Percentiles rank a stretch among this genome's conserved stretches.
phyloP scores from a whole-genome alignment of 139 green algal genomes.

The Protoeuglena noctilucae region DNA sequence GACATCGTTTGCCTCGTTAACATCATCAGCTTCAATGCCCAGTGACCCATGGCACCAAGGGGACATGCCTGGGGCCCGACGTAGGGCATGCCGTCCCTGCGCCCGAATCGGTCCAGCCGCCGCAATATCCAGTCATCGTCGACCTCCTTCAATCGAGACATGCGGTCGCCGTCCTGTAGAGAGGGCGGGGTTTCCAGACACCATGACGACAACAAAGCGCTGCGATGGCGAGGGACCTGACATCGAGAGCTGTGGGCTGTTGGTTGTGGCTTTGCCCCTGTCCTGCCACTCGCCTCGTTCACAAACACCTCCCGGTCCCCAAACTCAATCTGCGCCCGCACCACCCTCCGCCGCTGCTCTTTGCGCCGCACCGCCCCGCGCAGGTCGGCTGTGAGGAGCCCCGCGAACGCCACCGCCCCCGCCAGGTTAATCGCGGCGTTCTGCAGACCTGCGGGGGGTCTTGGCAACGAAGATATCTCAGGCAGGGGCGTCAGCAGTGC shows the following conservation, averaged over 20 bases:
- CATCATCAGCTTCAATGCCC: no score
- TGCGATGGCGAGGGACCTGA: no score
- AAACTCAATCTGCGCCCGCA: slow-evolving; percentile 29
- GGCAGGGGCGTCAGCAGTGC: slow-evolving; percentile 4
- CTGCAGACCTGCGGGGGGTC: no score
- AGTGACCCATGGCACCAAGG: no score
- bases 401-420: slow-evolving; percentile 17
- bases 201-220: no score
- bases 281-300: slow-evolving; percentile 13
- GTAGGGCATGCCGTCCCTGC: slow-evolving; percentile 38
- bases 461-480: neutral
- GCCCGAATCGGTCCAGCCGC: slow-evolving; percentile 38
- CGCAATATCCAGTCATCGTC: slow-evolving; percentile 48
- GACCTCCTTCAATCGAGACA: slow-evolving; percentile 42
- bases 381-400: slow-evolving; percentile 20
- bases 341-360: slow-evolving; percentile 19
- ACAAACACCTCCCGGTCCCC: slow-evolving; percentile 44
- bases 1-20: neutral
- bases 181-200: neutral
- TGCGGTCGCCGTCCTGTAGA: slow-evolving; percentile 36
- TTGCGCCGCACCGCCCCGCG: slow-evolving; percentile 11
- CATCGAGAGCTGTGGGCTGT: neutral
- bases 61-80: slow-evolving; percentile 33
- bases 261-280: neutral
- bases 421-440: slow-evolving; percentile 25